Conservation (phyloP, 1,284 basidiomycete species). For the Ceratorhiza oryzae-sativae region DNA sequence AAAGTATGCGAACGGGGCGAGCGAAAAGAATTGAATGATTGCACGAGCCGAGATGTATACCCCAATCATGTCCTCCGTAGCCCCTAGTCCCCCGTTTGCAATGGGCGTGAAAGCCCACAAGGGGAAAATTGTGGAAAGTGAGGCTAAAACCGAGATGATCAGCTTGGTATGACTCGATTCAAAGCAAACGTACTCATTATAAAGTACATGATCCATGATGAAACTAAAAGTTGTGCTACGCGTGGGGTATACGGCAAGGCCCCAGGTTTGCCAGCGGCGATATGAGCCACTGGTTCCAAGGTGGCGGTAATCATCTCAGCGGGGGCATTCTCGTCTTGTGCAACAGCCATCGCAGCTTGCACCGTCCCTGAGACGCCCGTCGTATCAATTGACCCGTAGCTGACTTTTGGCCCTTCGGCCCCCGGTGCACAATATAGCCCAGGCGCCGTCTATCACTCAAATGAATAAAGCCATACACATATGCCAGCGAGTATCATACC, state of each 20-base stretch:
- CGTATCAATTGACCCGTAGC: not conserved
- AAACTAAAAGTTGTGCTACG: slow-evolving; percentile 22
- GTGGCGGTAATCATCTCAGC: not conserved
- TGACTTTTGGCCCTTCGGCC: not conserved
- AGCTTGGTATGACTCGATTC: not conserved
- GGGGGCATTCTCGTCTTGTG: not conserved
- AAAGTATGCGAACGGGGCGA: slow-evolving; percentile 30
- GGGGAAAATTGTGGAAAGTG: slow-evolving; percentile 8
- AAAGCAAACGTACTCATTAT: slow-evolving; percentile 8
- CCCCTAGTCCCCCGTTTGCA: slow-evolving; percentile 22
- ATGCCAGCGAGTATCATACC: not conserved
- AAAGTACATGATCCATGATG: slow-evolving; percentile 36
- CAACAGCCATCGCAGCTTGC: not conserved
- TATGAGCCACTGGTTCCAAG: not conserved
- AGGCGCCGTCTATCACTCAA: slow-evolving; percentile 14
- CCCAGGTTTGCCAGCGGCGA: not conserved
- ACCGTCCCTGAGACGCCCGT: not conserved
- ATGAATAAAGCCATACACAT: not conserved
- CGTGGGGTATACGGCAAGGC: not conserved
- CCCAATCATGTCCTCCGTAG: slow-evolving; percentile 15
- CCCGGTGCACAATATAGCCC: not conserved
- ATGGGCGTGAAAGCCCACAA: slow-evolving; percentile 34
- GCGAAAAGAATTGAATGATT: not conserved
- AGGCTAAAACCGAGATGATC: not conserved
- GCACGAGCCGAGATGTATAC: slow-evolving; percentile 19